Percentiles rank a stretch among this genome's conserved stretches.
These are phyloP conservation scores for Paecilomyces fulvus DNA, from an alignment of 2,329 filamentous ascomycete species.

Conservation along the genomic window DNA sequence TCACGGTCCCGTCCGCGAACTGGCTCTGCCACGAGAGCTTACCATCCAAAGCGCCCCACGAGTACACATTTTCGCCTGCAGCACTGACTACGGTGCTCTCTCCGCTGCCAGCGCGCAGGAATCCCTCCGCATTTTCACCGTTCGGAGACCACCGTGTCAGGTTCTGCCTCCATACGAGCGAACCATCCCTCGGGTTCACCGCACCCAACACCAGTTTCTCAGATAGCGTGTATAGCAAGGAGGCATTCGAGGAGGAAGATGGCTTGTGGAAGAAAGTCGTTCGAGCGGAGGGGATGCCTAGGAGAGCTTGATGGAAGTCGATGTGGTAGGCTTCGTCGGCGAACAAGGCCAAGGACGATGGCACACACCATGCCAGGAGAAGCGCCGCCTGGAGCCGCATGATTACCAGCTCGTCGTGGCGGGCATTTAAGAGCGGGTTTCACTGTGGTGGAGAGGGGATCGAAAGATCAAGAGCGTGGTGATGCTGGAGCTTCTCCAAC, in stretches of 20 bases:
- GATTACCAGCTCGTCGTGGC: constrained; percentile 16
- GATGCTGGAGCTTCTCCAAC: background rate
- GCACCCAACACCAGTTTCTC: constrained; percentile 77
- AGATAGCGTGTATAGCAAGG: constrained; percentile 82
- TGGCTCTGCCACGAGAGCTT: constrained; percentile 65
- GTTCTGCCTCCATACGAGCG: constrained; percentile 77
- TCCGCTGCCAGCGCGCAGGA: constrained; percentile 66
- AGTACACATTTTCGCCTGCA: constrained; percentile 58
- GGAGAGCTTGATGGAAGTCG: constrained; percentile 85
- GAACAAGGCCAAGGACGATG: constrained; percentile 61
- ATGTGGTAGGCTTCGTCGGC: constrained; percentile 83
- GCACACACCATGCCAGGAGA: constrained; percentile 38
- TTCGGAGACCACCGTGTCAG: constrained; percentile 42
- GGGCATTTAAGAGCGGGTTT: constrained; percentile 21
- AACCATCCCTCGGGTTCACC: constrained; percentile 78
- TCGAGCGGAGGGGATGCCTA: constrained; percentile 71
- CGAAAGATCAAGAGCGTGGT: background rate
- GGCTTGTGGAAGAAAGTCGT: constrained; percentile 95
- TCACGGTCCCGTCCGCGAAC: constrained; percentile 41
- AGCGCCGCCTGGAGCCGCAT: constrained; percentile 36
- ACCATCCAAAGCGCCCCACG: constrained; percentile 79
- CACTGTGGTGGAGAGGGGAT: background rate
- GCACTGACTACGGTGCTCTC: constrained; percentile 71
- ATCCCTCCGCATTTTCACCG: constrained; percentile 16
- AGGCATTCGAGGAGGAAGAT: constrained; percentile 70